Evolutionary conservation across 257 asterid species (phyloP).

Genomic region (Solanum raphanifolium): DNA sequence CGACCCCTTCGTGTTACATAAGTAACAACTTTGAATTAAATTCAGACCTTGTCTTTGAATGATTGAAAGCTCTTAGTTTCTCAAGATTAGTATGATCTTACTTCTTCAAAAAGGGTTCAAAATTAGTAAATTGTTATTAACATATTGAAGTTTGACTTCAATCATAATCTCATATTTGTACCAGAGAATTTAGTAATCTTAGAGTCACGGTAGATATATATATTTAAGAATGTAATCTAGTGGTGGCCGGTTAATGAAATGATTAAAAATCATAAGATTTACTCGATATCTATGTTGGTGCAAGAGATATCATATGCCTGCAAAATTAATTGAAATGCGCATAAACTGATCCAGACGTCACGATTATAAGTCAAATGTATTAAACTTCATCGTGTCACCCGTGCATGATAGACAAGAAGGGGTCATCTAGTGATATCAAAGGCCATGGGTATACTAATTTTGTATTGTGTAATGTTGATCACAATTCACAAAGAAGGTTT

Average conservation of each 20-base stretch:
- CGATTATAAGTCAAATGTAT: background rate
- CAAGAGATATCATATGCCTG: background rate
- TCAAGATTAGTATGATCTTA: background rate
- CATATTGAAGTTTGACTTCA: background rate
- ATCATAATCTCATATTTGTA: background rate
- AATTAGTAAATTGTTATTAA: background rate
- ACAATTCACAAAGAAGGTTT: background rate
- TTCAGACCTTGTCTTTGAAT: too few species aligned
- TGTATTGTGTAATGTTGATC: background rate
- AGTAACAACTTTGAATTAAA: background rate
- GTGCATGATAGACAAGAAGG: background rate
- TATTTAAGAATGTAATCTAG: background rate
- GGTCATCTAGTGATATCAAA: background rate
- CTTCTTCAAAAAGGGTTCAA: background rate
- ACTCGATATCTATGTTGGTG: background rate
- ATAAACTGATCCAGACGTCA: rapidly evolving
- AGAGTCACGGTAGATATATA: background rate
- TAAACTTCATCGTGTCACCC: background rate
- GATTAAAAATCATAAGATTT: background rate
- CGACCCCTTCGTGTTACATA: too few species aligned
- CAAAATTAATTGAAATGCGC: background rate
- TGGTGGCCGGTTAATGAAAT: background rate
- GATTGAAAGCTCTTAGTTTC: background rate
- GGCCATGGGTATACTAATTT: background rate
- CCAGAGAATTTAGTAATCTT: background rate